phyloP scores from a whole-genome alignment of 176 grass and related monocot species.

The Microstegium vimineum region DNA sequence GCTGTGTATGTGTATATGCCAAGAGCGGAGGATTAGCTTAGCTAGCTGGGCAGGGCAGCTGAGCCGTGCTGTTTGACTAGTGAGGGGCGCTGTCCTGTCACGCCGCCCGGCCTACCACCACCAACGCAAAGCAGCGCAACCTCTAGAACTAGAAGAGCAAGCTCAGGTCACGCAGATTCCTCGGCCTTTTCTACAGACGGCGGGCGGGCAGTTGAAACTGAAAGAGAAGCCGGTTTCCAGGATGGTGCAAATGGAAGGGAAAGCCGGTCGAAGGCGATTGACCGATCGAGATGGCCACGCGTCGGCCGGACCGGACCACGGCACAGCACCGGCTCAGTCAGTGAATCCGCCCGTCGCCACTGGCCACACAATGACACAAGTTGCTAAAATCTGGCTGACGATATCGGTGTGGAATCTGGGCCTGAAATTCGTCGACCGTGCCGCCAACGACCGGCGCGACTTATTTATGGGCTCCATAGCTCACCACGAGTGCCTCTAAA shows the following conservation, averaged over 20 bases:
- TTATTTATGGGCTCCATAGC: too few relatives aligned
- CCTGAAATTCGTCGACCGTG: neutral
- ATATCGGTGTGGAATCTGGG: neutral
- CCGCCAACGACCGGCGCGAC: neutral
- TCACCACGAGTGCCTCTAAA: neutral
- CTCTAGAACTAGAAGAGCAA: neutral
- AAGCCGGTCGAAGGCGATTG: neutral
- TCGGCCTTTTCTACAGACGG: neutral
- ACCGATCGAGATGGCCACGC: neutral
- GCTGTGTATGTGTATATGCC: too few relatives aligned
- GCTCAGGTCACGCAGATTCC: slow-evolving; percentile 17
- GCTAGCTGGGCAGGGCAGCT: too few relatives aligned
- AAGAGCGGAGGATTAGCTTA: too few relatives aligned
- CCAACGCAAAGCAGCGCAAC: slow-evolving; percentile 10
- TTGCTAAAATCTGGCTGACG: neutral
- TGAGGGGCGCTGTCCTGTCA: too few relatives aligned
- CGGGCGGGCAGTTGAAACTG: neutral
- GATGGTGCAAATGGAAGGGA: neutral
- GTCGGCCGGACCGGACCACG: neutral
- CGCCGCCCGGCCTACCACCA: slow-evolving; percentile 16
- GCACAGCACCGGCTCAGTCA: too few relatives aligned
- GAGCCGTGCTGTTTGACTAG: too few relatives aligned
- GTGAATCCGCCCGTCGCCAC: neutral
- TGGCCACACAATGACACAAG: neutral
- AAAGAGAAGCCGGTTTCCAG: too few relatives aligned